Evolutionary conservation across 2,329 filamentous ascomycete genomes (phyloP).

Genomic region (Apiospora sp.): DNA sequence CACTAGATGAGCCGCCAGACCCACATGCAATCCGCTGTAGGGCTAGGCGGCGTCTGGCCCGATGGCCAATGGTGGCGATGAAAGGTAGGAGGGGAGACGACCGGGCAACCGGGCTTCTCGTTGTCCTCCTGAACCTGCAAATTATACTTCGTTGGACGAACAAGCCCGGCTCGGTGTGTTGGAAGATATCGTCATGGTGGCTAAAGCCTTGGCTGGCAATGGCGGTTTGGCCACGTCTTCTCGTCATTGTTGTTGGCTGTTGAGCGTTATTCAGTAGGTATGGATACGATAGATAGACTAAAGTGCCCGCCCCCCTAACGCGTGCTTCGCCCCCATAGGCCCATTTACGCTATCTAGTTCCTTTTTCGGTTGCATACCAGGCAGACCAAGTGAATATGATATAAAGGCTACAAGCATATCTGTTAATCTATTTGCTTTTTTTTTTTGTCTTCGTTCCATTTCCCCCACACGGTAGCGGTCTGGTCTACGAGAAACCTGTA

Average conservation of each 20-base stretch:
- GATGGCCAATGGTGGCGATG: too few relatives aligned
- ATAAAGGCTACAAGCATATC: too few relatives aligned
- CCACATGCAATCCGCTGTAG: background rate
- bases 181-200: background rate
- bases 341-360: background rate
- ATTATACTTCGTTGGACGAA: too few relatives aligned
- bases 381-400: too few relatives aligned
- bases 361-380: background rate
- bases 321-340: background rate
- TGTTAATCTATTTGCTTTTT: too few relatives aligned
- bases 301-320: background rate
- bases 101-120: too few relatives aligned
- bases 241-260: background rate
- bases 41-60: too few relatives aligned
- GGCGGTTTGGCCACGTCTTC: background rate
- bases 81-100: too few relatives aligned
- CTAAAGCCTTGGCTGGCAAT: background rate
- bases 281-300: background rate
- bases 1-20: background rate
- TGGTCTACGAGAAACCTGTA: background rate
- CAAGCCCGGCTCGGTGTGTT: background rate
- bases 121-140: too few relatives aligned
- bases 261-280: background rate
- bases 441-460: too few relatives aligned
- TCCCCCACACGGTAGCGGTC: background rate